Conservation (phyloP, 257 asterid species). For the Lavandula angustifolia region DNA sequence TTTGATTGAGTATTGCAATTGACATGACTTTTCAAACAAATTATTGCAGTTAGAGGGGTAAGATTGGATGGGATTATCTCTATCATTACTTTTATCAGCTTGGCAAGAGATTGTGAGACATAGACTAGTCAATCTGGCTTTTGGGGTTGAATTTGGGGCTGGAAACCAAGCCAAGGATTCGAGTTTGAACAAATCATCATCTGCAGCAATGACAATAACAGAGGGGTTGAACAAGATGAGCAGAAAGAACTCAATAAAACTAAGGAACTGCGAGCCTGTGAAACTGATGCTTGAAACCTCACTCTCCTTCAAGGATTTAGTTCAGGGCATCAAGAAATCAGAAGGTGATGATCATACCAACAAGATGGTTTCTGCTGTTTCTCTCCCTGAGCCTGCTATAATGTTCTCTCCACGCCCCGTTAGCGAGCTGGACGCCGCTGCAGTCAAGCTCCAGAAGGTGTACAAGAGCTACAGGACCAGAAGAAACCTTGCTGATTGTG, state of each 20-base stretch:
- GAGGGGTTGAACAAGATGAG: conserved; percentile 38
- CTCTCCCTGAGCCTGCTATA: conserved; percentile 64
- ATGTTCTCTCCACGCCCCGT: conserved; percentile 70
- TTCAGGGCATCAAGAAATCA: conserved; percentile 40
- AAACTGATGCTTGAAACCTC: conserved; percentile 57
- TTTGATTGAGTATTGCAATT: conserved; percentile 19
- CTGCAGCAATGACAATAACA: conserved; percentile 33
- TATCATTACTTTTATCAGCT: conserved; percentile 42
- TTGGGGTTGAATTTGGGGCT: conserved; percentile 24
- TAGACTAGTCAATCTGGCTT: conserved; percentile 26
- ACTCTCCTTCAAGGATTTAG: conserved; percentile 68
- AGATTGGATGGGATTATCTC: conserved; percentile 37
- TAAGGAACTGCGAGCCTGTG: conserved; percentile 59
- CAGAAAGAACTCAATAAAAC: conserved; percentile 61
- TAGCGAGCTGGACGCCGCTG: conserved; percentile 90
- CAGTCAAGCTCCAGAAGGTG: conserved; percentile 82
- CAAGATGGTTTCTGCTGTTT: conserved; percentile 14
- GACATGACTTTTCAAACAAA: conserved; percentile 7
- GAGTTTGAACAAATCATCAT: conserved; percentile 39
- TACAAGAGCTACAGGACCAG: conserved; percentile 90
- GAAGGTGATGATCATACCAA: conserved; percentile 21
- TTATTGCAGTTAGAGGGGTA: conserved; percentile 33
- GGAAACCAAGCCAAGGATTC: conserved; percentile 37
- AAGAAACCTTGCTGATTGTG: conserved; percentile 93
- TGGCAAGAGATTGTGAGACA: conserved; percentile 45